Conservation (phyloP, 1,284 basidiomycete species). For the Phylloporus sp. region DNA sequence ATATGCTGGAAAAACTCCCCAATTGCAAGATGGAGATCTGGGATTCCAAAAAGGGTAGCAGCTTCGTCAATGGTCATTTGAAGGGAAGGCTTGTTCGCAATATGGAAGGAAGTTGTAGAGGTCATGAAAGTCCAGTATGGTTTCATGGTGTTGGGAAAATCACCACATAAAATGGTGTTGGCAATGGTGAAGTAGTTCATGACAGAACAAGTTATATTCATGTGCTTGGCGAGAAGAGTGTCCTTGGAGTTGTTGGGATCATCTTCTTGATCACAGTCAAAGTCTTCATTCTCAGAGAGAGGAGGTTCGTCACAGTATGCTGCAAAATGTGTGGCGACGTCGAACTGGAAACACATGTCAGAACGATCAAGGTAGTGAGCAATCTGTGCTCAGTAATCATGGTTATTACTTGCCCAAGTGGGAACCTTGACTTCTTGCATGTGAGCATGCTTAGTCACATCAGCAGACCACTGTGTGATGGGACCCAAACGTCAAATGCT, state of each 20-base stretch:
- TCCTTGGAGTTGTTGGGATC: not conserved
- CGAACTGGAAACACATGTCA: not conserved
- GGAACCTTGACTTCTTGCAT: no score
- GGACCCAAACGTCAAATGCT: not conserved
- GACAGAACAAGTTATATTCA: no score
- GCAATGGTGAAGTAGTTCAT: no score
- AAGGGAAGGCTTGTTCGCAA: not conserved
- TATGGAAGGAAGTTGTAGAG: no score
- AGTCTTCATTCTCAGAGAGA: not conserved
- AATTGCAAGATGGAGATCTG: no score
- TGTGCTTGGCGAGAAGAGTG: not conserved
- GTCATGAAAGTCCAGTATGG: no score
- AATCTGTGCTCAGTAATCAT: not conserved
- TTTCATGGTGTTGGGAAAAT: no score
- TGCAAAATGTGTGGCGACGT: not conserved
- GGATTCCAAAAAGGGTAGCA: no score
- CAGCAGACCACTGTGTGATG: not conserved
- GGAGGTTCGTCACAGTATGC: not conserved
- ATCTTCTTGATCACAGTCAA: not conserved
- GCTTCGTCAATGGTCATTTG: no score
- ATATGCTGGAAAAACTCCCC: not conserved
- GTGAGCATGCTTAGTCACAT: not conserved
- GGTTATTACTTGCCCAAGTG: not conserved
- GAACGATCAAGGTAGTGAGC: not conserved
- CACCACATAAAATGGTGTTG: no score